These are phyloP conservation scores for Carex arenaria DNA, from an alignment of 202 grass and related monocot species.

Conservation along the genomic window DNA sequence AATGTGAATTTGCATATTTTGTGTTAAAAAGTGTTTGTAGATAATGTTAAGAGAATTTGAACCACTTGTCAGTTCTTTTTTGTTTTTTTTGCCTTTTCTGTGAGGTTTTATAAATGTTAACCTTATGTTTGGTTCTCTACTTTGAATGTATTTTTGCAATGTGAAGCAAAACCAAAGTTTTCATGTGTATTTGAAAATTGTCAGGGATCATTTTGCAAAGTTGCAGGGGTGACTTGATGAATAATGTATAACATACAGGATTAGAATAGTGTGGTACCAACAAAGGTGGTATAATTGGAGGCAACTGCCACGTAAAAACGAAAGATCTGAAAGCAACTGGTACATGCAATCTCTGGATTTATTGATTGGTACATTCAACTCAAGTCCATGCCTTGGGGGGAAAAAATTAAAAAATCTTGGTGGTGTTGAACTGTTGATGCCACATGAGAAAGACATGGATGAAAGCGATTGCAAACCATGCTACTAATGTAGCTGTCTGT, in stretches of 20 bases:
- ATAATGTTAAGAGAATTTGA: constrained; percentile 6
- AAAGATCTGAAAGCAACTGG: constrained; percentile 15
- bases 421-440: neutral
- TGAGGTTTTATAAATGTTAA: constrained; percentile 15
- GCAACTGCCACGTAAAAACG: neutral
- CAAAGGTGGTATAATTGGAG: constrained; percentile 11
- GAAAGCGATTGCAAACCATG: neutral
- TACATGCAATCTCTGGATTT: constrained; percentile 9
- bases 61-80: neutral
- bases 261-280: neutral
- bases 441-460: neutral
- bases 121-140: neutral
- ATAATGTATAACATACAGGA: neutral
- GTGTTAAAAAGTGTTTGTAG: constrained; percentile 12
- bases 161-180: neutral
- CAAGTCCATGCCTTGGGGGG: neutral
- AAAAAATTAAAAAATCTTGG: neutral
- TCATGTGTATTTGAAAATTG: neutral
- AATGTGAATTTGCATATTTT: constrained; percentile 24
- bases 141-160: neutral
- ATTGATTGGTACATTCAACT: constrained; percentile 4
- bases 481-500: neutral
- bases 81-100: neutral
- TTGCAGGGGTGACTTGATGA: neutral
- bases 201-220: neutral